Evolutionary conservation across 2,329 filamentous ascomycete species (phyloP).

Genomic region (Calonectria ilicicola): DNA sequence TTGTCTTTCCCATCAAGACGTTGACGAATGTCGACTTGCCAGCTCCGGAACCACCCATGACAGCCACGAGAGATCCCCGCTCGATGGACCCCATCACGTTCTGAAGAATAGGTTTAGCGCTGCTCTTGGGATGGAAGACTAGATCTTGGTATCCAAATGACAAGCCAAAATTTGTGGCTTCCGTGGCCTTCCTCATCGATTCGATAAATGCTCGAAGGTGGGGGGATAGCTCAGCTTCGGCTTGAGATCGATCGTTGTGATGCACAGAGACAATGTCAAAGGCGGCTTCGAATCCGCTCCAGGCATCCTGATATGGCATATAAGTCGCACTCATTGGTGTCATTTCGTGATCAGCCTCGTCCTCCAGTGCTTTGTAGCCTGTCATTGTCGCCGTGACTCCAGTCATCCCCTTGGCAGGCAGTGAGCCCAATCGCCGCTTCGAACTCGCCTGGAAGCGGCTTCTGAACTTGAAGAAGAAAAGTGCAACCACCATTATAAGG

Average conservation of each 20-base stretch:
- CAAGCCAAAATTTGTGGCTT: conserved; percentile 63
- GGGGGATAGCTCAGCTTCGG: conserved; percentile 33
- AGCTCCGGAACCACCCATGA: conserved; percentile 72
- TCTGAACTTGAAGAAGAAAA: conserved; percentile 35
- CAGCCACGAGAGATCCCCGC: conserved; percentile 65
- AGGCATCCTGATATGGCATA: conserved; percentile 40
- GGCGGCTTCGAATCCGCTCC: conserved; percentile 52
- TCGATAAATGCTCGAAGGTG: conserved; percentile 63
- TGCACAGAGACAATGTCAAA: conserved; percentile 47
- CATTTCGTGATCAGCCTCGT: conserved; percentile 51
- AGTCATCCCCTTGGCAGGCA: conserved; percentile 42
- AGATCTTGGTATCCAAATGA: conserved; percentile 65
- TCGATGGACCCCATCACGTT: conserved; percentile 67
- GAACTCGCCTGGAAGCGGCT: conserved; percentile 32
- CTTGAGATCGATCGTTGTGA: conserved; percentile 36
- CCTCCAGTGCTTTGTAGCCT: conserved; percentile 50
- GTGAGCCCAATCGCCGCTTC: conserved; percentile 19
- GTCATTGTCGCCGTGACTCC: conserved; percentile 45
- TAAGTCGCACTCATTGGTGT: conserved; percentile 48
- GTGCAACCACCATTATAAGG: conserved; percentile 50
- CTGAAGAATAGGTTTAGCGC: conserved; percentile 59
- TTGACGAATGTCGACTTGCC: conserved; percentile 72
- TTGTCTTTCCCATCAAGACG: conserved; percentile 70
- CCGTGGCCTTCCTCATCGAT: conserved; percentile 64
- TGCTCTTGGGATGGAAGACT: conserved; percentile 59